Evolutionary conservation across 768 basidiomycete species (phyloP).

Genomic region (Boletus vermiculosoides): DNA sequence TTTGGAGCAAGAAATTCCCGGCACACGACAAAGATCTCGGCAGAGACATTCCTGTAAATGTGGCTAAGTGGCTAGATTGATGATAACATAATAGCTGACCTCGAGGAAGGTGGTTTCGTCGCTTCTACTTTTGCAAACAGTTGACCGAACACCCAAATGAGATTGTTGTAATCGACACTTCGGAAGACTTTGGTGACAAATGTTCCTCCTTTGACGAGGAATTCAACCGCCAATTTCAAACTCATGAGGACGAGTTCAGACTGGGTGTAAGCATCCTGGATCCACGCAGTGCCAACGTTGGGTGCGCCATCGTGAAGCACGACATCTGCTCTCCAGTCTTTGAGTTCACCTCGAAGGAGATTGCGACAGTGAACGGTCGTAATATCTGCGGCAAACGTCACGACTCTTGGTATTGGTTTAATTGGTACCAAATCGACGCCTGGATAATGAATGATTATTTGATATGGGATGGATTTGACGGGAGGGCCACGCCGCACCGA

Average conservation of each 20-base stretch:
- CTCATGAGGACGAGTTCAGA: conserved; percentile 96
- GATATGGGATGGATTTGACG: conserved; percentile 4
- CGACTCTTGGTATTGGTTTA: conserved; percentile 89
- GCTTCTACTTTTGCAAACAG: conserved; percentile 96
- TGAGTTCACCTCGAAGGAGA: conserved; percentile 80
- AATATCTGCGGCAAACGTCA: conserved; percentile 92
- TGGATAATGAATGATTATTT: conserved; percentile 29
- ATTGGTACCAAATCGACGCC: conserved; percentile 97
- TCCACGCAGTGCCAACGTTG: conserved; percentile 99
- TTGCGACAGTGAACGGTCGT: conserved; percentile 90
- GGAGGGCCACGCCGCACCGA: conserved; percentile 53
- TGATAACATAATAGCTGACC: conserved; percentile 46
- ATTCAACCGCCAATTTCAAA: conserved; percentile 93
- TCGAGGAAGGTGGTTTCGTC: conserved; percentile 96
- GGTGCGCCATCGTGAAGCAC: conserved; percentile 99
- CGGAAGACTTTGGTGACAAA: conserved; percentile 99
- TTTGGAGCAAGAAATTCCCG: conserved; percentile 92
- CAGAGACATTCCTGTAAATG: conserved; percentile 84
- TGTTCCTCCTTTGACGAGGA: conserved; percentile 87
- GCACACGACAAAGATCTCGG: conserved; percentile 99
- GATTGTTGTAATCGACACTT: conserved; percentile 96
- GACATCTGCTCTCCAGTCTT: conserved; percentile 99
- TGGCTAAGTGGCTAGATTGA: neutral
- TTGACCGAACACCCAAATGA: conserved; percentile 98
- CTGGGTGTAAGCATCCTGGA: conserved; percentile 97